Base-by-base conservation (phyloP, 1,284 basidiomycete species). In the Cystobasidiaceae sp. region DNA sequence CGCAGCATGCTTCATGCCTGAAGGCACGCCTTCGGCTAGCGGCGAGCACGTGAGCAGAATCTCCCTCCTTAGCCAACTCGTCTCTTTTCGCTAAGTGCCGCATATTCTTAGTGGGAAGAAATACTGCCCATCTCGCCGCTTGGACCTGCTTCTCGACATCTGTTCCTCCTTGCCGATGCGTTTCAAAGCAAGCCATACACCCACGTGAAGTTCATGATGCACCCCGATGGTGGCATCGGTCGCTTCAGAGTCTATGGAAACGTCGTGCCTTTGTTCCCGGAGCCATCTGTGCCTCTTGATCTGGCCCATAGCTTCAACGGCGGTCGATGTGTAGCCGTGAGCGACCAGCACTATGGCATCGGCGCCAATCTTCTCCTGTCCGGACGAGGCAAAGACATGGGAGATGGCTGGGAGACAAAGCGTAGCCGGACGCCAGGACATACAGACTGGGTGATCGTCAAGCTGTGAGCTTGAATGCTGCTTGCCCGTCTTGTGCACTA, bases 371-470 rank as follows among this genome's bases (percentile, higher is more conserved):
- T 98, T 67, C 85, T 97, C 62, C 80, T 97, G 39, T 93, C 93
- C 1, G 94, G 94, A 33, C 80, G 94, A 76, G 89, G 88, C 75
- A 74, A 74, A 74, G 75, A 66, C 37, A 98, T 98, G 93, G 87
- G 92, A 17, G 93, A 97, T 75, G 94, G 96, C 5, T 98, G 94
- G 96, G 94, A 98, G 78, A 97, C 94, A 1, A 90, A 89, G 75
- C 84, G 96, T 62, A 93, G 88, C 71, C 82, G 94, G 55, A 80
- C 81, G 45, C 81, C 83, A 59, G 86, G 85, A 52, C 87, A 96
- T 74, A 88, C 86, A 65, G 93, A 98, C 73, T 97, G 90, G 89
- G 87, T 85, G 3, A 83, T 97, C 63, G 86, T 96, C 69, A 88
- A 86, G 78, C 81, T 98, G 88, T 92, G 74, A 77, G 34, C 37